Base-by-base conservation (phyloP, 1,284 basidiomycete genomes). In the Fomitopsis palustris region DNA sequence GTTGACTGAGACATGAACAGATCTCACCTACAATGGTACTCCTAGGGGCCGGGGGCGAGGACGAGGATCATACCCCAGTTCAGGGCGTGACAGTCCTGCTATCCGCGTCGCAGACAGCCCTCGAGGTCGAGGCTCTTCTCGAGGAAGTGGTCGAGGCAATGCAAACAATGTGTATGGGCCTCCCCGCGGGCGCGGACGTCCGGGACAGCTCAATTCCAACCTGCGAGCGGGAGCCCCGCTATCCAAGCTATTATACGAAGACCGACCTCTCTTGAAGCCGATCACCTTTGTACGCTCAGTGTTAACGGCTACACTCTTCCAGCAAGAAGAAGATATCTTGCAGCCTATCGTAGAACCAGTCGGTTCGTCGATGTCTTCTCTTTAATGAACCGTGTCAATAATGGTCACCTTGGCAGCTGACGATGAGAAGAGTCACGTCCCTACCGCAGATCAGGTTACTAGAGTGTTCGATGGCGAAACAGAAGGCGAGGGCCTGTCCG, bases 241-340 rank as follows among this genome's bases (percentile, higher is more conserved):
- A 14, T 87, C 87, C 1, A 78, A 76, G 39, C 65, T 85, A 31
- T 72, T 88, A 12, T 78, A 82, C 61, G 72, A 80, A 33, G 81
- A 85, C 52, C 74, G 90, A 35, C 88, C 87, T 2, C 74, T 84
- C 0, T 75, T 91, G 14, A 75, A 76, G 27, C 89, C 89, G 0
- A 76, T 92, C 61, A 72, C 75, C 19, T 92, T 92, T 65, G 87
- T 92, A n/a, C 82, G 76, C 10, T 83, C 86, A 1, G 75, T 77
- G 8, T 58, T 78, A 52, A 84, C 81, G 2, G 79, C 78, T 8
- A 78, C 74, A n/a, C 71, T 92, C 29, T 92, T 92, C 68, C 68
- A 83, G 62, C 67, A 84, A 33, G 77, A 85, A 55, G 88, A 90
- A 53, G 88, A 90, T n/a, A 75, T 91, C 12, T 69, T 91, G 42